A percentile compares a stretch with the other conserved stretches of the same genome.
Evolutionary conservation across 2,329 filamentous ascomycete genomes (phyloP).

Genomic region (Phyllosticta capitalensis): DNA sequence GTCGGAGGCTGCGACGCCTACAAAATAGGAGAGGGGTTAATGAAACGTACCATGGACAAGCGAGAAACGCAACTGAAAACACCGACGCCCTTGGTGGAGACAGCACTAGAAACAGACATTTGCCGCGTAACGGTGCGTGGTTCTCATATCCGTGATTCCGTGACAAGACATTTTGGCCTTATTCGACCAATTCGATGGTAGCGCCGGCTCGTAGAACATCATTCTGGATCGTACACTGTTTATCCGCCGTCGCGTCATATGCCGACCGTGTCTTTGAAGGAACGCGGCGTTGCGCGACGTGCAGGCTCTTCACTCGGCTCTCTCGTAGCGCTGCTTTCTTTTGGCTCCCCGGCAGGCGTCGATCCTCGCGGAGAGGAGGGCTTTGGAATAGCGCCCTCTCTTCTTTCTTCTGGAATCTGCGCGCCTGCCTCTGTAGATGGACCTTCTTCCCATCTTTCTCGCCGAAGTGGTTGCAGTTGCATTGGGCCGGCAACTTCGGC

Average conservation of each 20-base stretch:
- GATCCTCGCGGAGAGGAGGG: slow-evolving; percentile 1
- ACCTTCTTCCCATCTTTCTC: slow-evolving; percentile 5
- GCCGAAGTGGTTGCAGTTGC: neutral
- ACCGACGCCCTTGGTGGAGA: neutral
- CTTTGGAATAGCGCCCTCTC: slow-evolving; percentile 21
- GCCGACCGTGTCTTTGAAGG: slow-evolving; percentile 35
- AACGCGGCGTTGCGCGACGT: slow-evolving; percentile 32
- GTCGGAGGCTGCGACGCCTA: neutral
- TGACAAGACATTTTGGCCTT: neutral
- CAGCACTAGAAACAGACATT: neutral
- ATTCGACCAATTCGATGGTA: neutral
- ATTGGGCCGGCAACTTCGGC: neutral
- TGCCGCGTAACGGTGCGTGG: neutral
- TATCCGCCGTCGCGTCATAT: slow-evolving; percentile 20
- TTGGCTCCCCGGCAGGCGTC: slow-evolving; percentile 4
- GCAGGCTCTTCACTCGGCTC: slow-evolving; percentile 18
- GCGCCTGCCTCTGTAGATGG: slow-evolving; percentile 8
- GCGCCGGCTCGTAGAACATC: neutral
- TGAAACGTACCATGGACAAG: neutral
- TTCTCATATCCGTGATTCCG: neutral
- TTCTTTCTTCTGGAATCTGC: slow-evolving; percentile 10
- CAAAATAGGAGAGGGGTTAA: neutral
- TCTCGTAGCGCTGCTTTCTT: slow-evolving; percentile 1
- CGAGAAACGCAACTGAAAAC: neutral
- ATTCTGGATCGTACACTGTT: neutral